These are phyloP conservation scores for Erucastrum elatum DNA, from an alignment of 345 rosid genomes.

Conservation along the genomic window DNA sequence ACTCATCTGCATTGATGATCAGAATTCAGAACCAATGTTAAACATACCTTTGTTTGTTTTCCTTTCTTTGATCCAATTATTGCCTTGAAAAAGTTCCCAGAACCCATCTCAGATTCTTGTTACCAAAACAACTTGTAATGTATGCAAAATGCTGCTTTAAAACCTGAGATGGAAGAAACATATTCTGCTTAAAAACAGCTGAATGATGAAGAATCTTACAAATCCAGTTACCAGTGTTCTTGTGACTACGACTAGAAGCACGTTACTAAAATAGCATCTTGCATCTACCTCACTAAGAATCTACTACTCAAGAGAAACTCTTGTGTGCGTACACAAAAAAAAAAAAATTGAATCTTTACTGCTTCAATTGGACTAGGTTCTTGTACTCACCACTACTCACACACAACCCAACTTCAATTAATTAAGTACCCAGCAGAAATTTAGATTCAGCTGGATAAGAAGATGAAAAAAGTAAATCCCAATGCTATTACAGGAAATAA, in stretches of 20 bases:
- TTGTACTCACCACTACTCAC: neutral
- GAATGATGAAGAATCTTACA: neutral
- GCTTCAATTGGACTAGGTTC: neutral
- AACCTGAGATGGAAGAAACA: no score
- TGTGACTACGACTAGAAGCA: neutral
- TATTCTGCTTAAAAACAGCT: neutral
- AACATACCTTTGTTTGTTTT: slow-evolving; percentile 35
- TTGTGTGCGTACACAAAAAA: neutral
- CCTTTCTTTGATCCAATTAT: slow-evolving; percentile 65
- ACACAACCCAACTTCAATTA: slow-evolving; percentile 1
- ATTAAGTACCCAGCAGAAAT: neutral
- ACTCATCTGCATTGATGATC: neutral
- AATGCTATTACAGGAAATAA: neutral
- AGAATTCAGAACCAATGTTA: neutral
- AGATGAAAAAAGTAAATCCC: neutral
- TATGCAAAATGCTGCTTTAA: neutral
- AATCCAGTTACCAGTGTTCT: neutral
- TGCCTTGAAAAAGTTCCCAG: slow-evolving; percentile 79
- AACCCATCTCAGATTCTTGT: slow-evolving; percentile 57
- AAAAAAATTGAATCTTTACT: neutral
- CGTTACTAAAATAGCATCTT: neutral
- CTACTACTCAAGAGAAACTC: neutral
- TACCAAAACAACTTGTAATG: slow-evolving; percentile 24
- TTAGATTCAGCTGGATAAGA: slow-evolving; percentile 5
- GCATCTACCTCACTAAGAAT: neutral